Percentiles rank a stretch among this genome's conserved stretches.
Evolutionary conservation across 2,329 filamentous ascomycete genomes (phyloP).

Genomic region (Aspergillus sp.): DNA sequence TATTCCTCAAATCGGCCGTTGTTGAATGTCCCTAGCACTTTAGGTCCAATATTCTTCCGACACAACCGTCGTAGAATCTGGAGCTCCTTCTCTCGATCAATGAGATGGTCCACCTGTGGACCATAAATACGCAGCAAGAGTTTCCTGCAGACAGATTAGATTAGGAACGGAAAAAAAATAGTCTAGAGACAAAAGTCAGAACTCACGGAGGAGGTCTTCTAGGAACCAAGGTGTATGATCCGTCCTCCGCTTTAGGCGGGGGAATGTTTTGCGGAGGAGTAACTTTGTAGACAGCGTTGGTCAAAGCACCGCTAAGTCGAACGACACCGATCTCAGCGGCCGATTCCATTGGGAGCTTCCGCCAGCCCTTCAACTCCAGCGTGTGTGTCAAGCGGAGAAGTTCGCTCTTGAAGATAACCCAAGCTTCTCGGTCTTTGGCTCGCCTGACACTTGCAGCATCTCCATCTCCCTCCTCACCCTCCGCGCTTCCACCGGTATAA

Average conservation of each 20-base stretch:
- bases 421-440: slow-evolving; percentile 71
- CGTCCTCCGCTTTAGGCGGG: slow-evolving; percentile 39
- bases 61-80: slow-evolving; percentile 81
- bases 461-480: slow-evolving; percentile 45
- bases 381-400: slow-evolving; percentile 89
- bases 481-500: slow-evolving; percentile 61
- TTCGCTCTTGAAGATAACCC: slow-evolving; percentile 87
- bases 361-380: slow-evolving; percentile 86
- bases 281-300: slow-evolving; percentile 95
- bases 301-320: slow-evolving; percentile 77
- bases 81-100: slow-evolving; percentile 88
- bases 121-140: slow-evolving; percentile 90
- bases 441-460: slow-evolving; percentile 49
- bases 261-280: slow-evolving; percentile 70
- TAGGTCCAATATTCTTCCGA: slow-evolving; percentile 88
- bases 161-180: neutral
- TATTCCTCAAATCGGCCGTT: slow-evolving; percentile 97
- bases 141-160: slow-evolving; percentile 52
- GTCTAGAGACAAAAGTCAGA: neutral
- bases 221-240: slow-evolving; percentile 36
- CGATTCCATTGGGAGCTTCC: slow-evolving; percentile 63
- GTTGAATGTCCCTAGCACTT: slow-evolving; percentile 83
- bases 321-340: slow-evolving; percentile 46
- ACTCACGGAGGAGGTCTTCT: slow-evolving; percentile 56
- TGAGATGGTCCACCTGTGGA: slow-evolving; percentile 90